Percentiles rank a stretch among this genome's conserved stretches.
phyloP scores from a whole-genome alignment of 768 basidiomycete genomes.

The Leccinum boreale region DNA sequence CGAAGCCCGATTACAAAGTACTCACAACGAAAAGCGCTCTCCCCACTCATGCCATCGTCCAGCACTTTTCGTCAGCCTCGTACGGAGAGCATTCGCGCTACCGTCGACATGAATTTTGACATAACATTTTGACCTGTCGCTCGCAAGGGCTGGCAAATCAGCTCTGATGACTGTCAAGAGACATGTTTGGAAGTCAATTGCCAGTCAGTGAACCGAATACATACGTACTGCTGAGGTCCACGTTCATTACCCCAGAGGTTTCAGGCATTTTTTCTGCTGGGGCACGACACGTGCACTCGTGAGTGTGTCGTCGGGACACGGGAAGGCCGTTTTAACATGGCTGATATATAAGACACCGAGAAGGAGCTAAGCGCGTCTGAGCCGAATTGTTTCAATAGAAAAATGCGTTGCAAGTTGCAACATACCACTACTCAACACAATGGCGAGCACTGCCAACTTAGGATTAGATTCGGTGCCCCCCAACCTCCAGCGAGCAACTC shows the following conservation, averaged over 20 bases:
- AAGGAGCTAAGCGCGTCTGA: too few species aligned
- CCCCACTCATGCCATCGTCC: slow-evolving; percentile 19
- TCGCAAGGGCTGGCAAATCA: slow-evolving; percentile 18
- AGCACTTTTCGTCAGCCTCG: slow-evolving; percentile 14
- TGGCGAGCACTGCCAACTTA: not conserved
- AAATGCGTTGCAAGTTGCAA: not conserved
- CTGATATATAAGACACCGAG: not conserved
- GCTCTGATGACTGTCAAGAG: slow-evolving; percentile 21
- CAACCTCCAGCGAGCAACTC: slow-evolving; percentile 48
- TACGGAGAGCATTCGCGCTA: slow-evolving; percentile 10
- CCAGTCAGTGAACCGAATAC: not conserved
- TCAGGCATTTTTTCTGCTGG: not conserved
- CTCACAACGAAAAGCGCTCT: slow-evolving; percentile 23
- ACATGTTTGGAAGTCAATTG: not conserved
- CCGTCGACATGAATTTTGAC: slow-evolving; percentile 19
- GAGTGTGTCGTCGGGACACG: not conserved
- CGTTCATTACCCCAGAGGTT: slow-evolving; percentile 23
- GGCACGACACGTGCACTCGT: not conserved
- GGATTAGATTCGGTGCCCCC: slow-evolving; percentile 37
- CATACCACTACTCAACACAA: not conserved
- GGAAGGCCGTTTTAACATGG: not conserved
- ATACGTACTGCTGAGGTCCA: slow-evolving; percentile 19
- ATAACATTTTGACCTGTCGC: slow-evolving; percentile 24
- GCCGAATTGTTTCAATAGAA: too few species aligned
- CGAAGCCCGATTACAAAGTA: not conserved